phyloP scores from a whole-genome alignment of 805 yeast genomes.

The Yamadazyma insecticola region DNA sequence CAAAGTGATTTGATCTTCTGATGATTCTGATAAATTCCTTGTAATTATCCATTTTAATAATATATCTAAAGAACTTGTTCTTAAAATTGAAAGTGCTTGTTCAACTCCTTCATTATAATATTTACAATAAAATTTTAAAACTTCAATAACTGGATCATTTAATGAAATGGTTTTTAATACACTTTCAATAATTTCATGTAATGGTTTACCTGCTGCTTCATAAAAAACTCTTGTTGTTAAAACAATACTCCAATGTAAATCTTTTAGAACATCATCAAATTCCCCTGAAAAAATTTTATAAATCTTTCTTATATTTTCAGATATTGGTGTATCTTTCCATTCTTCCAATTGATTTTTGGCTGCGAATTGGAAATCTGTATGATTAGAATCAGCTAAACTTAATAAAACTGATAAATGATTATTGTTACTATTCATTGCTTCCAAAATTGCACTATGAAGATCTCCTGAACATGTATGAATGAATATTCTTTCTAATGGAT shows the following conservation, averaged over 20 bases:
- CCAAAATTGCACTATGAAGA: conserved; percentile 54
- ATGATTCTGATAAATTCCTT: conserved; percentile 2
- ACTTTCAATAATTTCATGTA: conserved; percentile 11
- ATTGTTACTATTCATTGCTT: conserved; percentile 59
- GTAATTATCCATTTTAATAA: conserved; percentile 49
- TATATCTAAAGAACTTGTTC: conserved; percentile 20
- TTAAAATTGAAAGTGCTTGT: conserved; percentile 7
- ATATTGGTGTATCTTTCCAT: conserved; percentile 51
- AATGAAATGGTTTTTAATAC: conserved; percentile 2
- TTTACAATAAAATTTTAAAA: conserved; percentile 16
- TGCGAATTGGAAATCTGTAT: conserved; percentile 46
- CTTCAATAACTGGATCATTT: conserved; percentile 13
- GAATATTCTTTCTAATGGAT: conserved; percentile 49
- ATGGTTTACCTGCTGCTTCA: conserved; percentile 35
- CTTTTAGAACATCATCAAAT: conserved; percentile 32
- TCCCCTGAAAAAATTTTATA: conserved; percentile 63
- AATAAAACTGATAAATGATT: conserved; percentile 67
- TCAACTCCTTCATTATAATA: neutral
- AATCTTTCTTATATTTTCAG: conserved; percentile 50
- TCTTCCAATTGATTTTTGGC: conserved; percentile 60
- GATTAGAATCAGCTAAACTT: conserved; percentile 69
- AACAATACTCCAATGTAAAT: conserved; percentile 62
- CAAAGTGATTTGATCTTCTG: conserved; percentile 9
- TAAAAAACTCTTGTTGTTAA: conserved; percentile 61
- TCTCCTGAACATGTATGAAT: conserved; percentile 50